These are phyloP conservation scores for Cryomyces antarcticus DNA, from an alignment of 495 filamentous ascomycete genomes.

Conservation along the genomic window DNA sequence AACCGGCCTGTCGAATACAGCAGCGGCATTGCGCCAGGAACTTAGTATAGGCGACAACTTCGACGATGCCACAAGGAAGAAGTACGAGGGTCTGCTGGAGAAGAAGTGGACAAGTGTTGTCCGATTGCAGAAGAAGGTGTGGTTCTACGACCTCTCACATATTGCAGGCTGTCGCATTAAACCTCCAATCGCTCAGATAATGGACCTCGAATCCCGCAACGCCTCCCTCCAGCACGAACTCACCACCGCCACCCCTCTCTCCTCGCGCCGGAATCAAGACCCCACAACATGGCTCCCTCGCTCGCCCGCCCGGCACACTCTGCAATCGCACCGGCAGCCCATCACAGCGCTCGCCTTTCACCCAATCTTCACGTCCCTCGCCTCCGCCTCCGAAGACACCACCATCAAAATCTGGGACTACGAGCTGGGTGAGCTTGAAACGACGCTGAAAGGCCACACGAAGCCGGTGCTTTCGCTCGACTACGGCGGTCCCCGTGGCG, in stretches of 20 bases:
- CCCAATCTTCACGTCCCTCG: constrained; percentile 76
- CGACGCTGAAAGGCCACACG: constrained; percentile 84
- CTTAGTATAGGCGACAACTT: constrained; percentile 46
- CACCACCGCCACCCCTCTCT: constrained; percentile 65
- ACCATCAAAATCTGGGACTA: constrained; percentile 97
- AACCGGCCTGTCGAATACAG: constrained; percentile 45
- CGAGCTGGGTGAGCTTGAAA: constrained; percentile 83
- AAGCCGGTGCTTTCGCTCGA: constrained; percentile 79
- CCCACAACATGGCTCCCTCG: constrained; percentile 73
- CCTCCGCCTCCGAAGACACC: constrained; percentile 74
- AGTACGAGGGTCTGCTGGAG: constrained; percentile 76
- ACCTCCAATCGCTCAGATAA: constrained; percentile 38
- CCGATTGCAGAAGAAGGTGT: constrained; percentile 75
- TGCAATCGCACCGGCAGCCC: constrained; percentile 65
- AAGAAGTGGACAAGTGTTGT: constrained; percentile 95
- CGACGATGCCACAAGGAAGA: constrained; percentile 58
- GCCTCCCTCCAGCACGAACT: constrained; percentile 57
- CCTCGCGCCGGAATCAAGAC: constrained; percentile 52
- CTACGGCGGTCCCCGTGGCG: constrained; percentile 73
- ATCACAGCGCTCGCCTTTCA: constrained; percentile 89
- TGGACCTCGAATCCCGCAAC: constrained; percentile 71
- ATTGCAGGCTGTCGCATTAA: neutral
- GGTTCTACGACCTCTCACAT: constrained; percentile 2
- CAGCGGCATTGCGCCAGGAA: constrained; percentile 44
- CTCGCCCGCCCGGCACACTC: constrained; percentile 55